Percentiles rank a stretch among this genome's conserved stretches.
phyloP scores from a whole-genome alignment of 495 filamentous ascomycete genomes.

The Xylaria palmicola region DNA sequence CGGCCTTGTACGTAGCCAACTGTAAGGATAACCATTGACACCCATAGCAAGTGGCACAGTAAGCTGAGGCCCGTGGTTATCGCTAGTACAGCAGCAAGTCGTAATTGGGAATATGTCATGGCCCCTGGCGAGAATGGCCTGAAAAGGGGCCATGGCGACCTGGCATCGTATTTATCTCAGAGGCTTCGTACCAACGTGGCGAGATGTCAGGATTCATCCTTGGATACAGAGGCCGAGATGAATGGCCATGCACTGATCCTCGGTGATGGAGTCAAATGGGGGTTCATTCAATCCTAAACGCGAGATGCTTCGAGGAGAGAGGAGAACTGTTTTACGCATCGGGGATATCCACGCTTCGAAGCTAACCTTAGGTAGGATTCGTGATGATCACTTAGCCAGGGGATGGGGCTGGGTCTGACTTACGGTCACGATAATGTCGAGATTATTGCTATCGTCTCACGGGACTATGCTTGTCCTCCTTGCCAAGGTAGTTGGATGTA shows the following conservation, averaged over 20 bases:
- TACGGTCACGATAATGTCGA: no score
- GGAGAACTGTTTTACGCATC: background rate
- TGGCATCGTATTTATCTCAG: background rate
- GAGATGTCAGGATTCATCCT: background rate
- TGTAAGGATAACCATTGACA: background rate
- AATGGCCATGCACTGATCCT: background rate
- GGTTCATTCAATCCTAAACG: background rate
- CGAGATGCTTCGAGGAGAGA: background rate
- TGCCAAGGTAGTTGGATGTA: no score
- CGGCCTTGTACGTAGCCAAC: no score
- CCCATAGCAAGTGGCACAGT: background rate
- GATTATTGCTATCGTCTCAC: no score
- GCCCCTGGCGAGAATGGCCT: background rate
- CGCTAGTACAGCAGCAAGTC: background rate
- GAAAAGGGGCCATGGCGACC: background rate
- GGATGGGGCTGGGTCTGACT: no score
- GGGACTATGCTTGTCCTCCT: no score
- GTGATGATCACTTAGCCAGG: background rate
- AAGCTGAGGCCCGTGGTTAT: background rate
- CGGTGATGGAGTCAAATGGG: background rate
- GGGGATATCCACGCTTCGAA: background rate
- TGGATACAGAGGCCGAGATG: background rate
- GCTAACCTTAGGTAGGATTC: background rate
- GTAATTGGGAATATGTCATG: no score
- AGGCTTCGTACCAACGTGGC: background rate